Base-by-base conservation (phyloP, 164 flowering plant genomes). In the Aristolochia contorta region DNA sequence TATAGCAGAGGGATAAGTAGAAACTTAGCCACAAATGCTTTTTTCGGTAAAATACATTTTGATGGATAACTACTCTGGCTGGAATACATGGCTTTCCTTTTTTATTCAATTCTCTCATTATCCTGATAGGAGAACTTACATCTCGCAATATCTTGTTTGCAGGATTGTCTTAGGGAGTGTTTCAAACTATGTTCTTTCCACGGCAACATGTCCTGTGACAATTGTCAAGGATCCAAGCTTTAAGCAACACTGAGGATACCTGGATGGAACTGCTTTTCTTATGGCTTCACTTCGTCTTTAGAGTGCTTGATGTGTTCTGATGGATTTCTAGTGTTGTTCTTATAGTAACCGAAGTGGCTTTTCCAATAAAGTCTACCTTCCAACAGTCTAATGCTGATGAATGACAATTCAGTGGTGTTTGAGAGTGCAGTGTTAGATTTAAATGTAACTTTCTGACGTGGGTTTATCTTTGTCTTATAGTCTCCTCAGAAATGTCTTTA, bases 161-260 rank as follows among this genome's bases (percentile, higher is more conserved):
- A 82, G 84, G 80, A 63, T 80, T 2, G 4, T 82, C 25, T 54
- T 79, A 55, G 86, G 86, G 23, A 79, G 86, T 68, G 86, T 82
- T 53, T 73, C 75, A 58, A 78, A 65, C 64, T 56, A 76, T 27
- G 50, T 80, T n/a, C 20, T 59, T 2, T 18, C 56, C 49, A 60
- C 64, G 50, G 86, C 81, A 3, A 13, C 66, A 16, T 80, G 86
- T 63, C 79, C 86, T 0, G 84, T 82, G 19, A 82, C 84, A 13
- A 49, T 82, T 12, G 78, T 82, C 54, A 82, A 78, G 73, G 82
- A 75, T 24, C 74, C 66, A 18, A 62, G 52, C 57, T 23, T 48
- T 57, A 57, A 61, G 51, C 54, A 48, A 50, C 43, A 37, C 43
- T 37, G 43, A 37, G 43, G 43, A 37, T 30, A 16, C 33, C 30